Percentiles rank a stretch among this genome's conserved stretches.
These are phyloP conservation scores for Ophiostoma sp. DNA, from an alignment of 2,329 filamentous ascomycete species.

Conservation along the genomic window DNA sequence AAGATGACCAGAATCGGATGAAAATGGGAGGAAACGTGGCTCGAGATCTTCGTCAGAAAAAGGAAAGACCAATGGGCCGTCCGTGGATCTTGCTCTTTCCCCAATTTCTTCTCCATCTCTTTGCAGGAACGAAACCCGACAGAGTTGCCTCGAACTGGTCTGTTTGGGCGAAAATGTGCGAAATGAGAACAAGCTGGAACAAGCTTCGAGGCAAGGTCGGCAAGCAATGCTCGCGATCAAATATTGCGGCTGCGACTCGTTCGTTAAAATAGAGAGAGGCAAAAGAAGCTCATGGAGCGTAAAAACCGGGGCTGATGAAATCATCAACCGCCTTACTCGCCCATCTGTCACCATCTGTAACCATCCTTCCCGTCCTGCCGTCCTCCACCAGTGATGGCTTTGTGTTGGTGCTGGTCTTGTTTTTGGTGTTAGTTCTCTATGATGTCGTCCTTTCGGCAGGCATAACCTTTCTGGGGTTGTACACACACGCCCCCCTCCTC, in stretches of 20 bases:
- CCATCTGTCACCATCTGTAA: not conserved
- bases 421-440: not conserved
- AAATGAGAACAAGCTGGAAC: not conserved
- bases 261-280: not conserved
- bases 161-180: not conserved
- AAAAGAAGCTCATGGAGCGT: not conserved
- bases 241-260: not conserved
- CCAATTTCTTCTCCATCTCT: not conserved
- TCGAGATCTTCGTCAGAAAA: not conserved
- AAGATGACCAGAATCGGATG: not conserved
- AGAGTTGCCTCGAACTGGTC: not conserved
- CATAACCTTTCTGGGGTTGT: constrained; percentile 11
- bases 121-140: not conserved
- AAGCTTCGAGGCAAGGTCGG: not conserved
- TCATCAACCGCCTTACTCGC: not conserved
- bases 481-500: not conserved
- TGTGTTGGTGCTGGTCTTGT: not conserved
- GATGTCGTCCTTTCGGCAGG: constrained; percentile 1
- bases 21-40: not conserved
- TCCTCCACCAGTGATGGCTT: not conserved
- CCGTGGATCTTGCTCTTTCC: not conserved
- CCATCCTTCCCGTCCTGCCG: constrained; percentile 1
- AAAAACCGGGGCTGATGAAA: constrained; percentile 1
- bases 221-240: not conserved
- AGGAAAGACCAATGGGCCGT: not conserved